Evolutionary conservation across 179 eudicot genomes (phyloP).

Genomic region (Kewa caespitosa): DNA sequence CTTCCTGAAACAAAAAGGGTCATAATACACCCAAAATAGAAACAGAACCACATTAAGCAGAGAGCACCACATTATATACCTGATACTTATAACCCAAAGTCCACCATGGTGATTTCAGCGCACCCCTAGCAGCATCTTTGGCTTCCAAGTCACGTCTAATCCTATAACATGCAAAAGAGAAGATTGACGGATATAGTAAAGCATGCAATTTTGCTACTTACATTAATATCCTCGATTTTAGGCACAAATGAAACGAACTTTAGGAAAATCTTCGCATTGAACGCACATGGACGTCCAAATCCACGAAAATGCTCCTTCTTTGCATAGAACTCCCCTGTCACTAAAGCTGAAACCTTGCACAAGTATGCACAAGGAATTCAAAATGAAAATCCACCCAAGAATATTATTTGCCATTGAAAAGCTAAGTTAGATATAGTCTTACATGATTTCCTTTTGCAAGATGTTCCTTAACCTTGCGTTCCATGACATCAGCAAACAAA

Average conservation of each 20-base stretch:
- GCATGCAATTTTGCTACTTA: not conserved
- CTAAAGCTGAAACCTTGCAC: constrained; percentile 86
- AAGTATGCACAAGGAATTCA: constrained; percentile 22
- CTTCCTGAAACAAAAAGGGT: constrained; percentile 50
- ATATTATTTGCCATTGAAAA: not conserved
- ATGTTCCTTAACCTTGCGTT: constrained; percentile 65
- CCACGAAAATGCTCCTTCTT: constrained; percentile 94
- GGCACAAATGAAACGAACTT: constrained; percentile 44
- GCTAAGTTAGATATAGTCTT: constrained; percentile 31
- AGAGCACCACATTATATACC: constrained; percentile 34
- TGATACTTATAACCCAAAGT: constrained; percentile 86
- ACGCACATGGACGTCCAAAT: constrained; percentile 93
- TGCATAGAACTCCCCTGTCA: constrained; percentile 90
- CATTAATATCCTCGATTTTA: not conserved
- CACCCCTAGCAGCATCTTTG: constrained; percentile 84
- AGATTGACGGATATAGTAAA: not conserved
- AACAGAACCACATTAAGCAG: not conserved
- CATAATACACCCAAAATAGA: not conserved
- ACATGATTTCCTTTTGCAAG: constrained; percentile 78
- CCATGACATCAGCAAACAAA: constrained; percentile 85
- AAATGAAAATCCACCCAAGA: not conserved
- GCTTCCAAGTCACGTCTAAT: constrained; percentile 81
- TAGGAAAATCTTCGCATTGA: constrained; percentile 74
- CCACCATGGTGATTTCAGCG: constrained; percentile 97
- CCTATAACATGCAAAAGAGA: constrained; percentile 35